A percentile compares a stretch with the other conserved stretches of the same genome.
phyloP scores from a whole-genome alignment of 768 basidiomycete species.

The Gloeopeniophorella convolvens region DNA sequence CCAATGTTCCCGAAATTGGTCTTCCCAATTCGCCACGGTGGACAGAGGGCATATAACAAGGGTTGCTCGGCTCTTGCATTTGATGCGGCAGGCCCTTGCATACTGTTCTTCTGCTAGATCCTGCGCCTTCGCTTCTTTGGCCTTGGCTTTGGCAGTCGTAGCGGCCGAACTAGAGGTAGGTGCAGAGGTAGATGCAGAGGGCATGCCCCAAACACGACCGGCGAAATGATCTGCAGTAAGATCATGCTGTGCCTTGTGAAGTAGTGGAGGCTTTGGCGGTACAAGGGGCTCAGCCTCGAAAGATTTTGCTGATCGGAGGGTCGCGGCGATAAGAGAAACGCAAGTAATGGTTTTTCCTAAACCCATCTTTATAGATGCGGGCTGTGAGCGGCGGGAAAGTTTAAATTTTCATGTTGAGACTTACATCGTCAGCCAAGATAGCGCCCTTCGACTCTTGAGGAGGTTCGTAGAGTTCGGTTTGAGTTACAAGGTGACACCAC shows the following conservation, averaged over 20 bases:
- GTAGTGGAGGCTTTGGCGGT: conserved; percentile 35
- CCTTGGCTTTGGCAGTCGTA: conserved; percentile 46
- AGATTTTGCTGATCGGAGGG: conserved; percentile 62
- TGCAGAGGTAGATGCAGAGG: conserved; percentile 34
- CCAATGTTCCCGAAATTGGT: conserved; percentile 98
- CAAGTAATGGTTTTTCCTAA: conserved; percentile 96
- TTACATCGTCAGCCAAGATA: conserved; percentile 94
- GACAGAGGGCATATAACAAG: conserved; percentile 95
- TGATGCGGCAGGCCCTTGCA: conserved; percentile 66
- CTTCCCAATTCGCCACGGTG: conserved; percentile 98
- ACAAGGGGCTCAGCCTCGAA: conserved; percentile 50
- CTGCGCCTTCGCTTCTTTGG: conserved; percentile 56
- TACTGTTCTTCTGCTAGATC: conserved; percentile 70
- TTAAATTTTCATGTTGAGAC: no score
- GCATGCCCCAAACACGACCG: conserved; percentile 84
- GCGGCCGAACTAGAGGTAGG: conserved; percentile 14
- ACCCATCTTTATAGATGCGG: conserved; percentile 68
- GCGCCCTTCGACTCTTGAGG: conserved; percentile 78
- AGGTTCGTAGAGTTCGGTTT: conserved; percentile 59
- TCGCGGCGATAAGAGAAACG: conserved; percentile 87
- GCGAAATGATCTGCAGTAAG: conserved; percentile 56
- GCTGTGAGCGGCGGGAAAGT: no score
- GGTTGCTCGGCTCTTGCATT: conserved; percentile 80
- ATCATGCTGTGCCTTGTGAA: conserved; percentile 23
- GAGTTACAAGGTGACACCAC: conserved; percentile 85